Percentiles rank a stretch among this genome's conserved stretches.
Conservation (phyloP, 495 filamentous ascomycete genomes). For the Filosporella fistucella region DNA sequence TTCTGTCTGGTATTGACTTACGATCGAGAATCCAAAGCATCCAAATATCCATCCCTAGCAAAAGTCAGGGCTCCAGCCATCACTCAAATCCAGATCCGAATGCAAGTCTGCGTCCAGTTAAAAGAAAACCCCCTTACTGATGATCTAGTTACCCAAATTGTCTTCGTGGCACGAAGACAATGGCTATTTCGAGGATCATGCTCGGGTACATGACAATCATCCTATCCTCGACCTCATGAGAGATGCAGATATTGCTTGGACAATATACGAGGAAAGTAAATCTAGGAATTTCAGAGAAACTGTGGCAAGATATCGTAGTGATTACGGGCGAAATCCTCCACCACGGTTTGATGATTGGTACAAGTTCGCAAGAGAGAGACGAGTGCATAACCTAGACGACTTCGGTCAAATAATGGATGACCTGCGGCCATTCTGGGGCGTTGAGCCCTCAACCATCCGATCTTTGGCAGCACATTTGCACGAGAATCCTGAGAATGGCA, state of each 20-base stretch:
- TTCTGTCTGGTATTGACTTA: conserved; percentile 16
- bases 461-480: conserved; percentile 45
- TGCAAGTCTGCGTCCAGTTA: conserved; percentile 4
- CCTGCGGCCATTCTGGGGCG: conserved; percentile 65
- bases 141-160: conserved; percentile 8
- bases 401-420: conserved; percentile 70
- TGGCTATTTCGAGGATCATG: conserved; percentile 16
- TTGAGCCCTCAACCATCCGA: conserved; percentile 53
- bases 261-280: conserved; percentile 29
- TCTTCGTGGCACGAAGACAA: conserved; percentile 16
- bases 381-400: conserved; percentile 63
- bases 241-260: conserved; percentile 37
- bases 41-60: conserved; percentile 17
- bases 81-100: conserved; percentile 3
- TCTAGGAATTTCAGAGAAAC: conserved; percentile 51
- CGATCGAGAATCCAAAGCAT: conserved; percentile 15
- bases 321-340: conserved; percentile 65
- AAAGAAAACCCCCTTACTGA: not conserved
- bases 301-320: conserved; percentile 56
- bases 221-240: conserved; percentile 41
- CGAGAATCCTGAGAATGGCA: conserved; percentile 12
- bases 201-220: conserved; percentile 25
- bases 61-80: not conserved
- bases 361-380: conserved; percentile 52
- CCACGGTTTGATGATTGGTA: conserved; percentile 70